Conservation (phyloP, 2,329 filamentous ascomycete genomes). For the Colletotrichum tabaci region DNA sequence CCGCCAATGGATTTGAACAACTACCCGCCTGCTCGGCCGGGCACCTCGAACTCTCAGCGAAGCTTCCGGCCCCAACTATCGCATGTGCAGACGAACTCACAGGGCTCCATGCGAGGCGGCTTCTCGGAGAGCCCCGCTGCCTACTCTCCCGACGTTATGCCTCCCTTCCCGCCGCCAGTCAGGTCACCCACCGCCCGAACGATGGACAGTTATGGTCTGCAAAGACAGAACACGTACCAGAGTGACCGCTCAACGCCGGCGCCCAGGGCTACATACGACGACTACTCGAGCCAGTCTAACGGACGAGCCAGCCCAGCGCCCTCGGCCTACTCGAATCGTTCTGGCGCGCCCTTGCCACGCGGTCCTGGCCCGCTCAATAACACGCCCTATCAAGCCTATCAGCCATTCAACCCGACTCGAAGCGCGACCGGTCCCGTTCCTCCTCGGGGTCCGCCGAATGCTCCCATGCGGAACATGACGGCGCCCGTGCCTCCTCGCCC, state of each 20-base stretch:
- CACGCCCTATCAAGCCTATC: conserved; percentile 42
- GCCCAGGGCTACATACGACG: conserved; percentile 38
- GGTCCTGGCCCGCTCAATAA: conserved; percentile 45
- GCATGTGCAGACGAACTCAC: conserved; percentile 44
- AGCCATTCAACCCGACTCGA: conserved; percentile 51
- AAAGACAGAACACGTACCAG: conserved; percentile 34
- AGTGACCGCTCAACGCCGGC: conserved; percentile 24
- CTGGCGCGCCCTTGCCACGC: conserved; percentile 43
- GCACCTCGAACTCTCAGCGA: conserved; percentile 55
- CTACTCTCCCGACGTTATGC: conserved; percentile 48
- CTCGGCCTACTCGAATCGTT: conserved; percentile 47
- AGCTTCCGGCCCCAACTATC: conserved; percentile 49
- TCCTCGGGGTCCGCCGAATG: conserved; percentile 51
- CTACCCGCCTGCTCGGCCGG: conserved; percentile 52
- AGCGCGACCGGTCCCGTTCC: conserved; percentile 58
- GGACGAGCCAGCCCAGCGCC: conserved; percentile 53
- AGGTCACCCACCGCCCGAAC: conserved; percentile 52
- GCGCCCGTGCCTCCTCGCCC: conserved; percentile 52
- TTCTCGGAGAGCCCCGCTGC: conserved; percentile 51
- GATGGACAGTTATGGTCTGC: conserved; percentile 49
- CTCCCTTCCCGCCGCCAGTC: conserved; percentile 51
- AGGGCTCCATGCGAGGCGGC: conserved; percentile 39
- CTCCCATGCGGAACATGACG: conserved; percentile 63
- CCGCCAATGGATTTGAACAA: conserved; percentile 50
- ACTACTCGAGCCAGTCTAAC: conserved; percentile 46